Percentiles rank a stretch among this genome's conserved stretches.
Conservation (phyloP, 2,329 filamentous ascomycete genomes). For the Diaporthe sp. region DNA sequence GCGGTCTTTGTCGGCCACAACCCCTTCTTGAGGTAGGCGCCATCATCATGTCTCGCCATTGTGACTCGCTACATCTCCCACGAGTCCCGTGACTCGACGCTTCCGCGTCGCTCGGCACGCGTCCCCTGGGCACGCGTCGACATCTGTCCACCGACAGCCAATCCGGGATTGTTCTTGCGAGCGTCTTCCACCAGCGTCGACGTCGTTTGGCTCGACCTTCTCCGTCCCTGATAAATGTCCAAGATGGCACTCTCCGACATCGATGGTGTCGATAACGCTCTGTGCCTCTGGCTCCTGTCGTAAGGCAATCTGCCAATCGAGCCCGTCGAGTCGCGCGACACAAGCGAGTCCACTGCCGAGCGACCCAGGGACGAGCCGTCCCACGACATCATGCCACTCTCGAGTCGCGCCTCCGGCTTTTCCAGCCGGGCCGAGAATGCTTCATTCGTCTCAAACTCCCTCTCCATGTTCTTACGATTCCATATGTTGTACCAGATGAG, state of each 20-base stretch:
- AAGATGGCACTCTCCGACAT: not conserved
- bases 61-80: conserved; percentile 6
- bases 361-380: not conserved
- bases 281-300: not conserved
- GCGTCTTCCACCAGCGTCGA: not conserved
- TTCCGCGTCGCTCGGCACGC: not conserved
- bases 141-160: not conserved
- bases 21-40: not conserved
- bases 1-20: too few relatives aligned
- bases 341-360: not conserved
- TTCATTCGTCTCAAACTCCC: not conserved
- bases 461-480: conserved; percentile 30
- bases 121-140: not conserved
- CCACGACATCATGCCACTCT: not conserved
- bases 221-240: not conserved
- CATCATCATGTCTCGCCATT: not conserved
- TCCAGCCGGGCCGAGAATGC: not conserved
- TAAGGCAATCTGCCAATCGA: not conserved
- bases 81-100: conserved; percentile 4
- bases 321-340: not conserved
- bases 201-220: not conserved
- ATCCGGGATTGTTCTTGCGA: not conserved
- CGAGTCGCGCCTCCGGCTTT: not conserved
- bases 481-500: conserved; percentile 36
- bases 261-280: conserved; percentile 8